phyloP scores from a whole-genome alignment of 768 basidiomycete genomes.

The Boletus reticuloceps region DNA sequence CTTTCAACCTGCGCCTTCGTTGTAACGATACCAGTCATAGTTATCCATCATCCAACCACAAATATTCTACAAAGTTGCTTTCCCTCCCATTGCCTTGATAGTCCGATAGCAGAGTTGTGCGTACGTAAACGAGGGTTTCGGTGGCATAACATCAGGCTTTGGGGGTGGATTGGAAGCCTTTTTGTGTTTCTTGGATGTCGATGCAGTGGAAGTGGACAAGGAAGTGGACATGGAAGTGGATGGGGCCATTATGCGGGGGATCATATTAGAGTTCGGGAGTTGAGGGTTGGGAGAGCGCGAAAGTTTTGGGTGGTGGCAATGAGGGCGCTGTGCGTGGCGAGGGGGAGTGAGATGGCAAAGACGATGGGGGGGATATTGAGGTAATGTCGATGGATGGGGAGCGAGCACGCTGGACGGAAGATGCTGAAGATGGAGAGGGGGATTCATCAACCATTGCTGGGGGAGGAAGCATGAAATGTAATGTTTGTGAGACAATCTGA shows the following conservation, averaged over 20 bases:
- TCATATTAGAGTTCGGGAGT: constrained; percentile 62
- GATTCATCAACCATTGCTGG: constrained; percentile 77
- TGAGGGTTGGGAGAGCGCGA: constrained; percentile 48
- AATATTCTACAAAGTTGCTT: constrained; percentile 87
- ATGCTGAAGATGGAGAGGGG: constrained; percentile 75
- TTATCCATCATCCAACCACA: constrained; percentile 88
- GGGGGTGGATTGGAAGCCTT: constrained; percentile 46
- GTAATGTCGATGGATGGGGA: constrained; percentile 84
- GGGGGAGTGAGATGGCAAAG: constrained; percentile 73
- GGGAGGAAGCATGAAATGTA: constrained; percentile 94
- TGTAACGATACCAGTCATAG: constrained; percentile 88
- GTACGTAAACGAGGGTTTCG: constrained; percentile 88
- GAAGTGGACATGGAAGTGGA: constrained; percentile 28
- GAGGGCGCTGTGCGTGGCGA: constrained; percentile 49
- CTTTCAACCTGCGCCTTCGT: constrained; percentile 87
- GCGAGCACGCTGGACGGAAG: constrained; percentile 62
- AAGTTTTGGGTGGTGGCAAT: constrained; percentile 43
- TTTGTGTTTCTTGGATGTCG: constrained; percentile 66
- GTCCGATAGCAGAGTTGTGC: constrained; percentile 90
- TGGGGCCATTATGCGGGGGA: constrained; percentile 42
- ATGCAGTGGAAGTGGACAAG: constrained; percentile 19
- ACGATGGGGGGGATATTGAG: constrained; percentile 72
- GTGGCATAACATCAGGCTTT: constrained; percentile 75
- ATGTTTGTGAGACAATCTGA: constrained; percentile 95
- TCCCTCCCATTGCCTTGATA: constrained; percentile 76